Evolutionary conservation across 129 eudicot genomes (phyloP).

Genomic region (Apium graveolens): DNA sequence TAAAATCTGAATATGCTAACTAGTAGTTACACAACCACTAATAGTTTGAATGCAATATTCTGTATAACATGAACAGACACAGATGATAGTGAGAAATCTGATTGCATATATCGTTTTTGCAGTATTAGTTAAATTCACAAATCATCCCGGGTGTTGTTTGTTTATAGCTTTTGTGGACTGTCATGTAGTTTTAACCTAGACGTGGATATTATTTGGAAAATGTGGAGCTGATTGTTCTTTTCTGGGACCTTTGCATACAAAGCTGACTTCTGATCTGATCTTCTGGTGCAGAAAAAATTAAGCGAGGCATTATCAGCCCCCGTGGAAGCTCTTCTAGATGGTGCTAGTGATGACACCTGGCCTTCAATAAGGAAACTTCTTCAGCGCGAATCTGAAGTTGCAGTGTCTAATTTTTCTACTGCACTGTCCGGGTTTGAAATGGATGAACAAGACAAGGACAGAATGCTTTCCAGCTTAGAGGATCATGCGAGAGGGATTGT

Average conservation of each 20-base stretch:
- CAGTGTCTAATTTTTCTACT: slow-evolving; percentile 55
- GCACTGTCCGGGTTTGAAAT: slow-evolving; percentile 84
- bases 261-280: slow-evolving; percentile 2
- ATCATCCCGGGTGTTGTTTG: neutral
- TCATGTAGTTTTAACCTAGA: neutral
- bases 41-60: neutral
- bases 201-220: neutral
- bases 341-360: slow-evolving; percentile 88
- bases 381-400: slow-evolving; percentile 60
- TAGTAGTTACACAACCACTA: neutral
- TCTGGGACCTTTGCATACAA: neutral
- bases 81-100: neutral
- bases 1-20: neutral
- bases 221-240: neutral
- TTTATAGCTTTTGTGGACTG: neutral
- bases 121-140: neutral
- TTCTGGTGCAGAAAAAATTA: slow-evolving; percentile 51
- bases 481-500: slow-evolving; percentile 71
- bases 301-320: slow-evolving; percentile 78
- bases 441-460: slow-evolving; percentile 59
- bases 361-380: slow-evolving; percentile 92
- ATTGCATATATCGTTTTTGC: neutral
- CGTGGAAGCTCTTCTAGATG: slow-evolving; percentile 91
- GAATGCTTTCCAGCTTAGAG: slow-evolving; percentile 62
- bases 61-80: neutral